Conservation (phyloP, 2,329 filamentous ascomycete genomes). For the Pseudohalonectria lignicola region DNA sequence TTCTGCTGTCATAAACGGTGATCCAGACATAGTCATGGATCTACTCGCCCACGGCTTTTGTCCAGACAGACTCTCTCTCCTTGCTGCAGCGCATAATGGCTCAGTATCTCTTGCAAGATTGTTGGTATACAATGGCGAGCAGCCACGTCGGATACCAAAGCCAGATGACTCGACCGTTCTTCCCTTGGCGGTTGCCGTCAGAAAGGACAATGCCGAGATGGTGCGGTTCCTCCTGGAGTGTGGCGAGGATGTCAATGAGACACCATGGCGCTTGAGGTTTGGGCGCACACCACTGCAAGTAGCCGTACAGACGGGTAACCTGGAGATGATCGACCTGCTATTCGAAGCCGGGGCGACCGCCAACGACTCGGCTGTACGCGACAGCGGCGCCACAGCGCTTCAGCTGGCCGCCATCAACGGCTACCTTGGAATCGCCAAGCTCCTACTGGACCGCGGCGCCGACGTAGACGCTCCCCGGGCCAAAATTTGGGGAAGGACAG, state of each 20-base stretch:
- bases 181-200: neutral
- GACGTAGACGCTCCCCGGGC: neutral
- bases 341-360: too few relatives aligned
- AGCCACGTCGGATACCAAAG: neutral
- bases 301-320: neutral
- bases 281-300: neutral
- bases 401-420: neutral
- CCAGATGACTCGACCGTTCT: neutral
- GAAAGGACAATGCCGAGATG: neutral
- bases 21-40: neutral
- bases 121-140: neutral
- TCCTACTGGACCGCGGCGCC: too few relatives aligned
- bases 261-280: neutral
- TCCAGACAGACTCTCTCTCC: neutral
- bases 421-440: too few relatives aligned
- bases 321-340: neutral
- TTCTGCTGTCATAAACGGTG: neutral
- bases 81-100: neutral
- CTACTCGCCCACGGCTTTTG: neutral
- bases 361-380: neutral
- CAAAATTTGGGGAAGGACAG: neutral
- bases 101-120: neutral
- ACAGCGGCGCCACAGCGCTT: neutral
- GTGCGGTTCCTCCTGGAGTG: neutral
- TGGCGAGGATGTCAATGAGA: neutral